Evolutionary conservation across 768 basidiomycete species (phyloP).

Genomic region (Termitomyces sp.): DNA sequence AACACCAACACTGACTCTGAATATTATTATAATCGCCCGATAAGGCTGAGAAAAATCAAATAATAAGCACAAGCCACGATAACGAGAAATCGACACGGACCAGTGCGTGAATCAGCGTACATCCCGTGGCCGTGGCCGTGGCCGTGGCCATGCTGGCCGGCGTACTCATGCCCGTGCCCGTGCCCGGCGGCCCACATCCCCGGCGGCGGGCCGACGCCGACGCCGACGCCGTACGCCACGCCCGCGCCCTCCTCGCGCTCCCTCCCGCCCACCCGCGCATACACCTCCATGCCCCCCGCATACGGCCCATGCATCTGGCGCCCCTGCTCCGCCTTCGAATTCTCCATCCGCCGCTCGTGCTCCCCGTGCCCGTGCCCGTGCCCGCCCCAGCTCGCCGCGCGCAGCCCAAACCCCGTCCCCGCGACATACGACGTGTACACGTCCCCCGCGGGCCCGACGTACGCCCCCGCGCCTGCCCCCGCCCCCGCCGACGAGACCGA

Average conservation of each 20-base stretch:
- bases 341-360: no score
- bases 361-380: slow-evolving; percentile 5
- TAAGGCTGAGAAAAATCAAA: slow-evolving; percentile 29
- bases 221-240: no score
- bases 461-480: no score
- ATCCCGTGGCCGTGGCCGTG: no score
- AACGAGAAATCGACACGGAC: slow-evolving; percentile 33
- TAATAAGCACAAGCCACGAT: no score
- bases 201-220: no score
- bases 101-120: slow-evolving; percentile 57
- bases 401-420: slow-evolving; percentile 45
- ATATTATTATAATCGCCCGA: slow-evolving; percentile 40
- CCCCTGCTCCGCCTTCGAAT: no score
- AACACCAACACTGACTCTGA: slow-evolving; percentile 34
- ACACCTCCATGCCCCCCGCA: no score
- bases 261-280: no score
- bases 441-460: background rate
- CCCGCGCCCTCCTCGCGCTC: slow-evolving; percentile 27
- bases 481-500: slow-evolving; percentile 10
- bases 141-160: no score
- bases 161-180: background rate
- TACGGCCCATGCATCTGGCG: slow-evolving; percentile 23
- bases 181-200: slow-evolving; percentile 20
- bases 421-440: slow-evolving; percentile 20
- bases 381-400: slow-evolving; percentile 55